Conservation (phyloP, 2,329 filamentous ascomycete species). For the Claviceps arundinis region DNA sequence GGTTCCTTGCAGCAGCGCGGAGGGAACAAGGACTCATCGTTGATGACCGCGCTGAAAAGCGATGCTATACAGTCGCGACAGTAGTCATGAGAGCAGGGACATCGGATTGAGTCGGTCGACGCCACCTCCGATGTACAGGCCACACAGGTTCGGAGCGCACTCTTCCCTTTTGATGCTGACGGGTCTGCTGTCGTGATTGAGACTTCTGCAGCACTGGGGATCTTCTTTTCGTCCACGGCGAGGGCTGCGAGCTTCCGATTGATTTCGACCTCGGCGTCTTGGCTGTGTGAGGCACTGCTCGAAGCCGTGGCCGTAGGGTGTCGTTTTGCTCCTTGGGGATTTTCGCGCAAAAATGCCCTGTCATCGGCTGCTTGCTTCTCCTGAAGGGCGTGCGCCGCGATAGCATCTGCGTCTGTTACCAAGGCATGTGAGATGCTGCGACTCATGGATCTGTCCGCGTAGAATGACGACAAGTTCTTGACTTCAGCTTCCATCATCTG, state of each 20-base stretch:
- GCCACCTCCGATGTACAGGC: background rate
- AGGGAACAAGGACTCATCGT: slow-evolving; percentile 39
- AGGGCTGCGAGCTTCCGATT: background rate
- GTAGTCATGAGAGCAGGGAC: slow-evolving; percentile 29
- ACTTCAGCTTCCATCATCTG: slow-evolving; percentile 9
- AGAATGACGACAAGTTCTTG: background rate
- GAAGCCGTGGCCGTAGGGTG: background rate
- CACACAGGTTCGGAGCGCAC: background rate
- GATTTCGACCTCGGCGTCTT: background rate
- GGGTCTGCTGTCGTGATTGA: too few relatives aligned
- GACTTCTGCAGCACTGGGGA: too few relatives aligned
- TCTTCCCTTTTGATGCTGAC: too few relatives aligned
- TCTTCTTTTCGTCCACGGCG: background rate
- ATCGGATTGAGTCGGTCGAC: background rate
- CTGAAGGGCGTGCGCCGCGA: background rate
- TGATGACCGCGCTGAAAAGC: slow-evolving; percentile 29
- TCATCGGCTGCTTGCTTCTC: background rate
- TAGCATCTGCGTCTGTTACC: slow-evolving; percentile 4
- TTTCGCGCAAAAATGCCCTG: background rate
- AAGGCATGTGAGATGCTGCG: slow-evolving; percentile 10
- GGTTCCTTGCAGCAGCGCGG: slow-evolving; percentile 35
- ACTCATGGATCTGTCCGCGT: slow-evolving; percentile 7
- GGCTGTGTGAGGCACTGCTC: background rate
- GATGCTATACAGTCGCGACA: slow-evolving; percentile 32
- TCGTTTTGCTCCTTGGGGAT: too few relatives aligned